Conservation (phyloP, 2,329 filamentous ascomycete genomes). For the Botrytis sinoallii region DNA sequence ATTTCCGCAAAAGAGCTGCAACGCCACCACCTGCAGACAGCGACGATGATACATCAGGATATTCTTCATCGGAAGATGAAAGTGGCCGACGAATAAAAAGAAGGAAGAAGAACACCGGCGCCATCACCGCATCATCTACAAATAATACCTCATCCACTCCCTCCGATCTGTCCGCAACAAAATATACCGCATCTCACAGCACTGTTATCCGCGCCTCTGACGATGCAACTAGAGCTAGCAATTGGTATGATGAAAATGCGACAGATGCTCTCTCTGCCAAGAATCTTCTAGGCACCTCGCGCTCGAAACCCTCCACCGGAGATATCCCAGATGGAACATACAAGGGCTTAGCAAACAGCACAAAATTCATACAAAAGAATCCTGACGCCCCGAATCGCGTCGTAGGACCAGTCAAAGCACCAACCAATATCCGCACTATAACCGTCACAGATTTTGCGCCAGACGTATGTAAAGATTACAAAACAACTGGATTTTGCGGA, state of each 20-base stretch:
- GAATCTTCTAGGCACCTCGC: slow-evolving; percentile 58
- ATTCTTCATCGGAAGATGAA: slow-evolving; percentile 74
- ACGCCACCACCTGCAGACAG: slow-evolving; percentile 67
- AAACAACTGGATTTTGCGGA: slow-evolving; percentile 61
- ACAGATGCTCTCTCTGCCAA: slow-evolving; percentile 42
- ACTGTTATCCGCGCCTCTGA: slow-evolving; percentile 65
- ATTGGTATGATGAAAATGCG: slow-evolving; percentile 82
- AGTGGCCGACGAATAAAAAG: slow-evolving; percentile 75
- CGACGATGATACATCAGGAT: slow-evolving; percentile 49
- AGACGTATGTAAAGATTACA: slow-evolving; percentile 94
- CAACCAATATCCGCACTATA: slow-evolving; percentile 85
- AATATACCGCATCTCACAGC: slow-evolving; percentile 59
- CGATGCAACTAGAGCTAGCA: slow-evolving; percentile 83
- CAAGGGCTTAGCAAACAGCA: slow-evolving; percentile 71
- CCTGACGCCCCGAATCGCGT: slow-evolving; percentile 65
- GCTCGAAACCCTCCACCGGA: slow-evolving; percentile 38
- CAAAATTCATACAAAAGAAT: slow-evolving; percentile 73
- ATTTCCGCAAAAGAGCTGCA: slow-evolving; percentile 74
- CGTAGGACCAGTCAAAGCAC: slow-evolving; percentile 83
- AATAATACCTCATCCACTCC: slow-evolving; percentile 40
- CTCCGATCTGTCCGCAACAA: slow-evolving; percentile 49
- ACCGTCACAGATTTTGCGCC: slow-evolving; percentile 89
- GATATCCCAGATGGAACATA: slow-evolving; percentile 62
- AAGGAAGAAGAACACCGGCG: slow-evolving; percentile 64
- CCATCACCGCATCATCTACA: slow-evolving; percentile 63